Evolutionary conservation across 495 filamentous ascomycete species (phyloP), one percentile per base, ranked within the genome.

Genomic region (Neurospora sp.): DNA sequence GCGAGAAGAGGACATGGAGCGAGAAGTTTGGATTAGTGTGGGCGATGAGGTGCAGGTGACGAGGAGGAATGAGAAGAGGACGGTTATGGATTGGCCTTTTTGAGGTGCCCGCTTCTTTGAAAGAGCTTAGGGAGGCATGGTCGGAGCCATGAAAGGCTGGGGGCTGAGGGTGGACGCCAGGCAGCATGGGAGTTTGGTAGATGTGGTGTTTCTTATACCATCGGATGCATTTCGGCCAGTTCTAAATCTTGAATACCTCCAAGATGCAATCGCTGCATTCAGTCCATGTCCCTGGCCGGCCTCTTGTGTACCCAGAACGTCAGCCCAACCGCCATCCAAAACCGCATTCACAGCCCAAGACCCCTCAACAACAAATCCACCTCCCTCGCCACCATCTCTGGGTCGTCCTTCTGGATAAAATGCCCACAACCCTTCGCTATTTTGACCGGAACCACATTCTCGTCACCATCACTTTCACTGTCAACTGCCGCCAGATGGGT

Each of bases 41-140:
- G 93, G 93, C 0, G 92, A 95, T 83, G 87, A 89, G 78, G 89
- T 94, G 21, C 75, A 74, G 40, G 89, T 96, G 38, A 85, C 84
- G 17, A 86, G 83, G 78, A 80, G 84, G 74, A 89, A 89, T 71
- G 76, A 81, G 38, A 87, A 91, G 77, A 81, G 89, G 78, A 90
- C 90, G 21, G 85, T 82, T 69, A 91, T 80, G 81, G 83, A 84
- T 69, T 85, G 83, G 84, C 79, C 79, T 13, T 28, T 45, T 71
- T 48, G 19, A 59, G 11, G 21, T 54, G 19, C 19, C 5, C 7
- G 3, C 40, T 8, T 7, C 2, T 7, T 0, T 43, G 3, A n/a
- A 9, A n/a, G 40, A 8, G 17, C n/a, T 3, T n/a, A 6, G 17
- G 40, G 17, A 15, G 11, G 39, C 39, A 39, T 39, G 38, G 37